A percentile compares a stretch with the other conserved stretches of the same genome.
Conservation (phyloP, 257 asterid genomes). For the Catharanthus roseus region DNA sequence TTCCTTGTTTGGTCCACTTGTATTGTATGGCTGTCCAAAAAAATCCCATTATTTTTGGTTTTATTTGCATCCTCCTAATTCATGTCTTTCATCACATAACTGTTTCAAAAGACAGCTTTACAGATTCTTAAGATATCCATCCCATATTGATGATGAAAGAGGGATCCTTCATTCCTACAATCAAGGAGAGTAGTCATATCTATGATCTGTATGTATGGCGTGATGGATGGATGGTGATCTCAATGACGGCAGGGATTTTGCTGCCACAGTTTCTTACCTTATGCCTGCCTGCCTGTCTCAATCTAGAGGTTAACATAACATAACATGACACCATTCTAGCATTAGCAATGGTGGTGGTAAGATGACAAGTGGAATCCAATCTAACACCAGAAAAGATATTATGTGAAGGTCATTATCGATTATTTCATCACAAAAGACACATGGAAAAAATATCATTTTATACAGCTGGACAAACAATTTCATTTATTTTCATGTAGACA, state of each 20-base stretch:
- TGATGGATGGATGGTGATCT: too few species aligned
- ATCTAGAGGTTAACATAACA: not conserved
- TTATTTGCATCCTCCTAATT: too few species aligned
- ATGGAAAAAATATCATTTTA: not conserved
- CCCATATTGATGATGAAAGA: too few species aligned
- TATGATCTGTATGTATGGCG: too few species aligned
- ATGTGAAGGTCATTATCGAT: not conserved
- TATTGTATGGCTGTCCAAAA: conserved; percentile 8
- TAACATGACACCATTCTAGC: not conserved
- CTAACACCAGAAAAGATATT: not conserved
- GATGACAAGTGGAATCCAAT: not conserved
- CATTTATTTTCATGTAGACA: not conserved
- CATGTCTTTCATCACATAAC: too few species aligned
- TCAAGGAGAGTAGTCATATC: too few species aligned
- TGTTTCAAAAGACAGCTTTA: too few species aligned
- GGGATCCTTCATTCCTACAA: not conserved
- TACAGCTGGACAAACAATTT: not conserved
- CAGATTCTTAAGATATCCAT: too few species aligned
- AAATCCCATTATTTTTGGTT: not conserved
- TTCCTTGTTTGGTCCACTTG: conserved; percentile 14
- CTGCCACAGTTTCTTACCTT: not conserved
- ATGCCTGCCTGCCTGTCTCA: not conserved
- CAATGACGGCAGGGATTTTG: too few species aligned
- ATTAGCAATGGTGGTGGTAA: not conserved
- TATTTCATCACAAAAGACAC: not conserved